A percentile compares a stretch with the other conserved stretches of the same genome.
phyloP scores from a whole-genome alignment of 805 yeast genomes.

The Kodamaea hsintzibuensis region DNA sequence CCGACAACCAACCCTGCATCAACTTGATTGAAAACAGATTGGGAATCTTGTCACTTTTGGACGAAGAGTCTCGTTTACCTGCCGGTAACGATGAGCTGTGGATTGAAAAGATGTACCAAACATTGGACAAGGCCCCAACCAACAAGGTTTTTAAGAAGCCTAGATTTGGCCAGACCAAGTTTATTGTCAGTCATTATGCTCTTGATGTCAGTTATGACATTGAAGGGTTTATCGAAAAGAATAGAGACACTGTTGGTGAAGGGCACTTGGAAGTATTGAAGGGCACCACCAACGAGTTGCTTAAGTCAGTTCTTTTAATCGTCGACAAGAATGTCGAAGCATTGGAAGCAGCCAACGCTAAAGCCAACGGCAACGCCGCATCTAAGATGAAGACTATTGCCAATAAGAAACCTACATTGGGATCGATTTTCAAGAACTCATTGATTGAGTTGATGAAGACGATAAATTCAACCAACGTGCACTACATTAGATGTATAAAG shows the following conservation, averaged over 20 bases:
- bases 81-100: conserved; percentile 91
- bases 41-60: conserved; percentile 85
- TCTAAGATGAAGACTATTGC: conserved; percentile 39
- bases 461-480: conserved; percentile 92
- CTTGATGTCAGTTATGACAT: conserved; percentile 88
- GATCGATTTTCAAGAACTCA: conserved; percentile 90
- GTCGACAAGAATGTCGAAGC: conserved; percentile 60
- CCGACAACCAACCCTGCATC: conserved; percentile 97
- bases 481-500: conserved; percentile 94
- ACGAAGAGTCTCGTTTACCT: conserved; percentile 94
- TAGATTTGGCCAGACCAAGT: conserved; percentile 88
- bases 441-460: conserved; percentile 91
- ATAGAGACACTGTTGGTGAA: conserved; percentile 96
- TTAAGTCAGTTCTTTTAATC: conserved; percentile 63
- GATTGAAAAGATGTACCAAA: conserved; percentile 86
- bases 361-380: conserved; percentile 15
- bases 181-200: conserved; percentile 91
- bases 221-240: conserved; percentile 95
- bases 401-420: conserved; percentile 85
- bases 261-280: conserved; percentile 87
- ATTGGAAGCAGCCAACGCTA: conserved; percentile 35
- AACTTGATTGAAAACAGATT: conserved; percentile 84
- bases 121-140: conserved; percentile 76
- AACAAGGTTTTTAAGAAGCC: conserved; percentile 85
- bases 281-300: conserved; percentile 63